phyloP scores from a whole-genome alignment of 2,329 filamentous ascomycete species.

The Fusarium citri region DNA sequence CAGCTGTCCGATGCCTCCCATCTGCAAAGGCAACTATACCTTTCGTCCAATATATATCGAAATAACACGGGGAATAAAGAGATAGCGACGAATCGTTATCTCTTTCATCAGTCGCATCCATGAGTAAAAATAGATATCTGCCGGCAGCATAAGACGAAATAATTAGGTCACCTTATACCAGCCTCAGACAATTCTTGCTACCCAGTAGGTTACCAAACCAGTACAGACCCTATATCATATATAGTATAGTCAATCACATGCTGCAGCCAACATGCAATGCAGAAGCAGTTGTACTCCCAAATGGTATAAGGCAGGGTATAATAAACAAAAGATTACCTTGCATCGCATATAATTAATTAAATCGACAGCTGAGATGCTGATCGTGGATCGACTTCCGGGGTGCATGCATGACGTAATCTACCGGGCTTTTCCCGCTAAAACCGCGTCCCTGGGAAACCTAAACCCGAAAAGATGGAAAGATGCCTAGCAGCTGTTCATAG shows the following conservation, averaged over 20 bases:
- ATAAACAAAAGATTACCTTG: neutral
- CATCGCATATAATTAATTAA: neutral
- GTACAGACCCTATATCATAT: neutral
- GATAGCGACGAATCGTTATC: accelerated
- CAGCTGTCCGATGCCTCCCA: too few species aligned
- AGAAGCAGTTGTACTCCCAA: neutral
- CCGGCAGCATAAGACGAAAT: too few species aligned
- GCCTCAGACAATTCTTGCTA: too few species aligned
- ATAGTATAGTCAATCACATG: neutral
- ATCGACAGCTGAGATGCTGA: neutral
- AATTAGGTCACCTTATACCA: too few species aligned
- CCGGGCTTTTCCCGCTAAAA: constrained; percentile 23
- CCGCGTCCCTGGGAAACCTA: constrained; percentile 1
- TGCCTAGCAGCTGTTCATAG: constrained; percentile 34
- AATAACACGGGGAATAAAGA: too few species aligned
- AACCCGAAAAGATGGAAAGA: constrained; percentile 17
- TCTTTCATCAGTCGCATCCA: too few species aligned
- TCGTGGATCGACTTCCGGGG: constrained; percentile 11
- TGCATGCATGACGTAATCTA: constrained; percentile 32
- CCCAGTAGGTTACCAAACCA: neutral
- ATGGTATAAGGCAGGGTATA: neutral
- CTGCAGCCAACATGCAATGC: neutral
- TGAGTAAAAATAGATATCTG: too few species aligned
- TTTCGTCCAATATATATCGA: too few species aligned
- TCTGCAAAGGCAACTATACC: too few species aligned